Conservation (phyloP, 768 basidiomycete species). For the Amanita pallidorosea region DNA sequence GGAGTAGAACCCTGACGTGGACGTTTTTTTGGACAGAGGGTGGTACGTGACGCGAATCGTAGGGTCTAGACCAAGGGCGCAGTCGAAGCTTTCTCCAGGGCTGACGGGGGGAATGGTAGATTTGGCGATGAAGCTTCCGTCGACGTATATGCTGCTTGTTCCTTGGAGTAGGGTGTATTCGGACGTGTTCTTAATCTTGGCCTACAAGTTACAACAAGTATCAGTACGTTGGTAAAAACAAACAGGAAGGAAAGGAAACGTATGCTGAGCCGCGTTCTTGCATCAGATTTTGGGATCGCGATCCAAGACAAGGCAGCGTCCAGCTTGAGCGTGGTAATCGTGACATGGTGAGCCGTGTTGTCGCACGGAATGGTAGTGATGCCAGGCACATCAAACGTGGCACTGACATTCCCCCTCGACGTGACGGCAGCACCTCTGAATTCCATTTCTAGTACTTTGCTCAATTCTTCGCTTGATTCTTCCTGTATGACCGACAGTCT, state of each 20-base stretch:
- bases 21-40: constrained; percentile 20
- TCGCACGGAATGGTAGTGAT: constrained; percentile 22
- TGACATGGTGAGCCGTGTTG: constrained; percentile 19
- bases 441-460: neutral
- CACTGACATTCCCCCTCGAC: constrained; percentile 19
- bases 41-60: constrained; percentile 30
- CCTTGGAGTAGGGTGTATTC: constrained; percentile 27
- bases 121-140: constrained; percentile 29
- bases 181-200: constrained; percentile 23
- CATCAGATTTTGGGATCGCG: constrained; percentile 23
- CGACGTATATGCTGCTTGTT: constrained; percentile 26
- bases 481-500: too few species aligned
- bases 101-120: constrained; percentile 21
- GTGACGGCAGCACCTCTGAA: constrained; percentile 7
- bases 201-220: constrained; percentile 13
- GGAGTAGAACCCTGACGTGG: constrained; percentile 22
- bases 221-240: neutral
- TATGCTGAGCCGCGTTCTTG: constrained; percentile 21
- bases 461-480: too few species aligned
- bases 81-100: constrained; percentile 29
- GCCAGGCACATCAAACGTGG: constrained; percentile 23
- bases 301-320: constrained; percentile 26
- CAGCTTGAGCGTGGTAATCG: constrained; percentile 20
- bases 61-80: constrained; percentile 28
- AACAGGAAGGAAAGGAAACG: neutral